Evolutionary conservation across 176 grass and related monocot genomes (phyloP).

Genomic region (Oryza meyeriana): DNA sequence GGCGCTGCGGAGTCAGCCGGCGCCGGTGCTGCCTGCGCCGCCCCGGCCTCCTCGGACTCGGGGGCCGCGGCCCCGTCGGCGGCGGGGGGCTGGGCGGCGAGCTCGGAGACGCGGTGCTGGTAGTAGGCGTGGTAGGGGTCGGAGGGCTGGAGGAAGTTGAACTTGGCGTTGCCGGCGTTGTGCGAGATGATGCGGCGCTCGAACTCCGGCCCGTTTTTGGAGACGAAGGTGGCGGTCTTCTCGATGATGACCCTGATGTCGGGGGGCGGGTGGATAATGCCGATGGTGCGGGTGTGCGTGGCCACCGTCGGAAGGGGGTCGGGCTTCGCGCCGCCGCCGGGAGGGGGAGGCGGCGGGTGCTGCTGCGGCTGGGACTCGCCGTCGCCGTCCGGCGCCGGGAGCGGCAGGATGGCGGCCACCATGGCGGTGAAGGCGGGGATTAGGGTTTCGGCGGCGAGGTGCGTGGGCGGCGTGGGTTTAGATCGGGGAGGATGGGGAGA

Average conservation of each 20-base stretch:
- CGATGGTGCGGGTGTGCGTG: slow-evolving; percentile 71
- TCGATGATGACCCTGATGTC: slow-evolving; percentile 84
- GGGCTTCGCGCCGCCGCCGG: background rate
- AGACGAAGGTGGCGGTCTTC: slow-evolving; percentile 86
- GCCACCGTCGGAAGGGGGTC: slow-evolving; percentile 48
- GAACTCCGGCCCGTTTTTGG: slow-evolving; percentile 88
- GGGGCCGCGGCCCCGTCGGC: slow-evolving; percentile 5
- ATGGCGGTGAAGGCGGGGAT: background rate
- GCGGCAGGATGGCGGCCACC: slow-evolving; percentile 19
- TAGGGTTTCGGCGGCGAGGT: slow-evolving; percentile 42
- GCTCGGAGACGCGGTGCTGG: slow-evolving; percentile 71
- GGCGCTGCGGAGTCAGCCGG: slow-evolving; percentile 28
- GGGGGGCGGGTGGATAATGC: slow-evolving; percentile 92
- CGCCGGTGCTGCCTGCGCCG: background rate
- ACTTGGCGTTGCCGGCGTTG: slow-evolving; percentile 85
- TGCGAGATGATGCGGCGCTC: slow-evolving; percentile 63
- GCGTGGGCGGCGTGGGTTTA: background rate
- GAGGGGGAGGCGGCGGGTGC: background rate
- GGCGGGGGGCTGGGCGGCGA: slow-evolving; percentile 34
- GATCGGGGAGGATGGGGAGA: slow-evolving; percentile 2
- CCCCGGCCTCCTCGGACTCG: slow-evolving; percentile 9
- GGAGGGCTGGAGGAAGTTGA: slow-evolving; percentile 81
- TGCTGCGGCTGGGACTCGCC: background rate
- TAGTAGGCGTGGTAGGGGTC: slow-evolving; percentile 90
- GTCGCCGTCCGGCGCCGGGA: slow-evolving; percentile 35